A percentile compares a stretch with the other conserved stretches of the same genome.
Conservation (phyloP, 2,329 filamentous ascomycete genomes). For the Cladosporium oxysporum region DNA sequence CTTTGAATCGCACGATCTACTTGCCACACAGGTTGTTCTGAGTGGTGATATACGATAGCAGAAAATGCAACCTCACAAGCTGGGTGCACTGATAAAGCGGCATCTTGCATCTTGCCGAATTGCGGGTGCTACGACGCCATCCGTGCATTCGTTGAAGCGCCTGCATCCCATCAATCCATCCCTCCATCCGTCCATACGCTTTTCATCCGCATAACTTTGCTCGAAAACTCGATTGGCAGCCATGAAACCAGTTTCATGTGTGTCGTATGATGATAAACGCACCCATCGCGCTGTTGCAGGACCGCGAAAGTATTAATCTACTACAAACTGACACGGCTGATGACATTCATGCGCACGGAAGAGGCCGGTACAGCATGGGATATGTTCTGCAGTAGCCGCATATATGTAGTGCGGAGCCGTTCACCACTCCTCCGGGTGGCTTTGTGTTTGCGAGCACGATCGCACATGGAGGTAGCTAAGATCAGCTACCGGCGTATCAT, state of each 20-base stretch:
- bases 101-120: neutral
- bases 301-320: neutral
- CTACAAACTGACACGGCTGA: too few relatives aligned
- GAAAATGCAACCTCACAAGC: neutral
- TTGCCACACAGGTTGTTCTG: neutral
- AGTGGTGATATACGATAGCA: neutral
- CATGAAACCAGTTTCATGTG: neutral
- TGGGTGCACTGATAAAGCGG: neutral
- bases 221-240: neutral
- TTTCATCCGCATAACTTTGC: neutral
- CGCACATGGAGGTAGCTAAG: too few relatives aligned
- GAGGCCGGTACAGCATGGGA: neutral
- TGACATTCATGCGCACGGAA: neutral
- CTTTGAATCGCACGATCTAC: neutral
- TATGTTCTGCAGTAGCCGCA: neutral
- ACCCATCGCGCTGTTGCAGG: neutral
- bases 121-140: neutral
- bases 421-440: neutral
- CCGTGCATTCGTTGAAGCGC: neutral
- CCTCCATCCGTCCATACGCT: neutral
- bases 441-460: neutral
- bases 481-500: neutral
- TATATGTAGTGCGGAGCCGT: neutral
- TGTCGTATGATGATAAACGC: neutral
- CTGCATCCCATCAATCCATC: neutral